A percentile compares a stretch with the other conserved stretches of the same genome.
phyloP scores from a whole-genome alignment of 495 filamentous ascomycete genomes.

The Aspergillus coremiiformis region DNA sequence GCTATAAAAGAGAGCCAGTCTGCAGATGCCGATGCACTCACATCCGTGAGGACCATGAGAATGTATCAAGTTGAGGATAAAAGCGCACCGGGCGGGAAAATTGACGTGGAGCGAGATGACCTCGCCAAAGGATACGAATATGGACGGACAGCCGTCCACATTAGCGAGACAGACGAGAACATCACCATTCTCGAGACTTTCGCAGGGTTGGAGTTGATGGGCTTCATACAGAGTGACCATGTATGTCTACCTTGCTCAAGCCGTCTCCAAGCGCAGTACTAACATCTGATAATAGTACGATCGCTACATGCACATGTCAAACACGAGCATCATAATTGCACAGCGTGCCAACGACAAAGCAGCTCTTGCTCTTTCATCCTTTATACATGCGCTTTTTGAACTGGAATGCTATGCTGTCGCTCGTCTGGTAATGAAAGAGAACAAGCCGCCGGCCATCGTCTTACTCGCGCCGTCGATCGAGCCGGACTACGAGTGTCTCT shows the following conservation, averaged over 20 bases:
- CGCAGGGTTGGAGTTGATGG: constrained; percentile 69
- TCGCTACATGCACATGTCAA: constrained; percentile 77
- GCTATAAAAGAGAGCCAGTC: constrained; percentile 27
- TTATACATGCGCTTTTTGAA: constrained; percentile 84
- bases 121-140: constrained; percentile 92
- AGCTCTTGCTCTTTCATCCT: constrained; percentile 73
- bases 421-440: constrained; percentile 74
- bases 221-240: constrained; percentile 70
- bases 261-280: constrained; percentile 1
- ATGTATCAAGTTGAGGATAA: constrained; percentile 75
- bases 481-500: constrained; percentile 74
- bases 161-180: constrained; percentile 74
- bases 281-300: constrained; percentile 54
- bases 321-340: constrained; percentile 63
- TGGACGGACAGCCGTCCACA: constrained; percentile 83
- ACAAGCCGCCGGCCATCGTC: constrained; percentile 67
- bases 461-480: constrained; percentile 78
- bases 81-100: constrained; percentile 66
- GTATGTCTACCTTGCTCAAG: constrained; percentile 35
- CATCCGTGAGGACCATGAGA: constrained; percentile 60
- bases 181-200: constrained; percentile 73
- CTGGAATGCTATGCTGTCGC: constrained; percentile 82
- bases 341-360: constrained; percentile 68
- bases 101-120: constrained; percentile 74
- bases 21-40: constrained; percentile 38